Evolutionary conservation across 106 monocot species (phyloP), one percentile per base, ranked within the genome.

Genomic region (Platanthera guangdongensis): DNA sequence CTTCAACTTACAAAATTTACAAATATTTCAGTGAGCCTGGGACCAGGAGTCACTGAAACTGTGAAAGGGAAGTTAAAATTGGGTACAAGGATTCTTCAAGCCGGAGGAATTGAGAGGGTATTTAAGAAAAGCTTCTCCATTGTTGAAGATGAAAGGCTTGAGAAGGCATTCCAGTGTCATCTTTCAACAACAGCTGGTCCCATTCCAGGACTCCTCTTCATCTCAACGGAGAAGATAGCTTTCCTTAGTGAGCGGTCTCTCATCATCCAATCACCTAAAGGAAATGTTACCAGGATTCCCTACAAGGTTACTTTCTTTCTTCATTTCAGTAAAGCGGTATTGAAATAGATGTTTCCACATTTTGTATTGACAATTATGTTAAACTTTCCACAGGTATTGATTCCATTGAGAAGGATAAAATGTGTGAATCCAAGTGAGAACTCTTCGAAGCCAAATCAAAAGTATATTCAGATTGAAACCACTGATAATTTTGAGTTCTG

Each of bases 401-500:
- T 87, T 57, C 87, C 87, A 57, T 10, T 79, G 49, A 78, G 73
- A 52, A 90, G 70, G 68, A 81, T 83, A 75, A 84, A 87, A 75
- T 73, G 57, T 73, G 80, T 72, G 0, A 82, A n/a, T 73, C 73
- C 77, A 51, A 76, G 78, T 47, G 87, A 81, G 80, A 85, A 83
- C 22, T 25, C 63, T 51, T 74, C 69, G 78, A 84, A 87, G 48
- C 86, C 84, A 49, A 83, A 59, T 14, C 80, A 87, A 45, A 90
- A 90, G 50, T 87, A 87, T 55, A 85, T 87, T 30, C 87, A 81
- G 78, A 85, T 87, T 54, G 83, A 77, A 14, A 87, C 87, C 0
- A 81, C 72, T 50, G 90, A 87, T 77, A 87, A 81, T 48, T 87
- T 85, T 68, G 85, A 90, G 78, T 90, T 90, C 74, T 90, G 87